Conservation (phyloP, 768 basidiomycete species). For the Boletus sensibilis region DNA sequence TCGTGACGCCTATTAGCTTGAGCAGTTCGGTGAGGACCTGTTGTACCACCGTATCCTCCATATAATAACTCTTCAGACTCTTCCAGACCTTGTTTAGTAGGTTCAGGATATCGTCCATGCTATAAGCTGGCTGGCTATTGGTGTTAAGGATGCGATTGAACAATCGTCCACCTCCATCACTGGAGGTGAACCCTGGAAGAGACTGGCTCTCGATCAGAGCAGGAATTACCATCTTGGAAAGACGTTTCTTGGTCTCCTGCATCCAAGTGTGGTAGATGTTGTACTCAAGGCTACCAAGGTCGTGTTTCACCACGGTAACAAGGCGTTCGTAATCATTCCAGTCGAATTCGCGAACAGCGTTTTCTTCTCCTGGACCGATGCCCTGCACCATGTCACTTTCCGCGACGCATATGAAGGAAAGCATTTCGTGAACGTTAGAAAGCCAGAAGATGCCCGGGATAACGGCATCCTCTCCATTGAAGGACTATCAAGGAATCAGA, state of each 20-base stretch:
- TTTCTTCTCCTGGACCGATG: conserved; percentile 94
- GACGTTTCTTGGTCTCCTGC: conserved; percentile 94
- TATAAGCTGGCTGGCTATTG: conserved; percentile 85
- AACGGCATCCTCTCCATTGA: conserved; percentile 91
- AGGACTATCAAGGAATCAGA: conserved; percentile 53
- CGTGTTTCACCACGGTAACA: conserved; percentile 97
- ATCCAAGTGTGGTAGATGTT: conserved; percentile 99
- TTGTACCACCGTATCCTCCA: conserved; percentile 95
- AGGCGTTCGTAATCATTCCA: conserved; percentile 97
- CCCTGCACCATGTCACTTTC: conserved; percentile 98
- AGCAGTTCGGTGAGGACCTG: conserved; percentile 94
- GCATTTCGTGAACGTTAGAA: conserved; percentile 99
- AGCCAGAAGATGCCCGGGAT: conserved; percentile 98
- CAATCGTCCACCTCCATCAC: conserved; percentile 87
- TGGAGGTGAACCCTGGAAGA: conserved; percentile 94
- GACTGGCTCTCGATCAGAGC: conserved; percentile 97
- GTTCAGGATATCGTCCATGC: conserved; percentile 98
- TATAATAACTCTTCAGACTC: conserved; percentile 96
- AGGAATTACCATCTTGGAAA: conserved; percentile 98
- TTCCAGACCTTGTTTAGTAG: conserved; percentile 98
- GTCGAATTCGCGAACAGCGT: conserved; percentile 87
- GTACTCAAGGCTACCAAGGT: conserved; percentile 96
- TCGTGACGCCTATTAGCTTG: conserved; percentile 93
- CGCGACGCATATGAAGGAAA: conserved; percentile 98
- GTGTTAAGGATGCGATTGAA: conserved; percentile 91